Conservation (phyloP, 768 basidiomycete genomes). For the Mycena vulgaris region DNA sequence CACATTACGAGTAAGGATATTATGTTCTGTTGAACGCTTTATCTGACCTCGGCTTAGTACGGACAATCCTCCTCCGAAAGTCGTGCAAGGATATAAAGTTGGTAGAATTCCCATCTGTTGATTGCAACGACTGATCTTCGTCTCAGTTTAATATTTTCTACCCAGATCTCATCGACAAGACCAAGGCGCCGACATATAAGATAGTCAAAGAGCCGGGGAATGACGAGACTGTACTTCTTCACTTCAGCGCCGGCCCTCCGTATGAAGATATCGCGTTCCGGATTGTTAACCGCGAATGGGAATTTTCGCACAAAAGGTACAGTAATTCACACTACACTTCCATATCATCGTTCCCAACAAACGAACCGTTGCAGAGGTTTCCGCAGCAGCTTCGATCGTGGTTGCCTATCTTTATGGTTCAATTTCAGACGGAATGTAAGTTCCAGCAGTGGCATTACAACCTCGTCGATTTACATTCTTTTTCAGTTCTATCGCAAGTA, state of each 20-base stretch:
- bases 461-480: conserved; percentile 37
- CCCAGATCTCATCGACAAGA: conserved; percentile 98
- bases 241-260: conserved; percentile 97
- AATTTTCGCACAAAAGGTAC: conserved; percentile 96
- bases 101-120: conserved; percentile 32
- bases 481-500: conserved; percentile 87
- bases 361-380: conserved; percentile 78
- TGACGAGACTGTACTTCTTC: conserved; percentile 93
- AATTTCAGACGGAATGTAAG: conserved; percentile 95
- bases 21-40: conserved; percentile 27
- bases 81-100: conserved; percentile 98
- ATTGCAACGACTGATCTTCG: conserved; percentile 26
- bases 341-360: neutral
- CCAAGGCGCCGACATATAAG: conserved; percentile 96
- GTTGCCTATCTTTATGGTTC: conserved; percentile 96
- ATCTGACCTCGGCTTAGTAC: conserved; percentile 66
- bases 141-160: conserved; percentile 96
- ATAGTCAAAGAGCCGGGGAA: conserved; percentile 95
- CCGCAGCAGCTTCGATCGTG: conserved; percentile 96
- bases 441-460: conserved; percentile 33
- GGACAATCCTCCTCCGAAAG: conserved; percentile 99
- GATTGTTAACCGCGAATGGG: conserved; percentile 98
- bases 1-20: conserved; percentile 93
- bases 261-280: conserved; percentile 99
- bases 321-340: conserved; percentile 1